phyloP scores from a whole-genome alignment of 768 basidiomycete genomes.

The Lanmaoa rubissima region DNA sequence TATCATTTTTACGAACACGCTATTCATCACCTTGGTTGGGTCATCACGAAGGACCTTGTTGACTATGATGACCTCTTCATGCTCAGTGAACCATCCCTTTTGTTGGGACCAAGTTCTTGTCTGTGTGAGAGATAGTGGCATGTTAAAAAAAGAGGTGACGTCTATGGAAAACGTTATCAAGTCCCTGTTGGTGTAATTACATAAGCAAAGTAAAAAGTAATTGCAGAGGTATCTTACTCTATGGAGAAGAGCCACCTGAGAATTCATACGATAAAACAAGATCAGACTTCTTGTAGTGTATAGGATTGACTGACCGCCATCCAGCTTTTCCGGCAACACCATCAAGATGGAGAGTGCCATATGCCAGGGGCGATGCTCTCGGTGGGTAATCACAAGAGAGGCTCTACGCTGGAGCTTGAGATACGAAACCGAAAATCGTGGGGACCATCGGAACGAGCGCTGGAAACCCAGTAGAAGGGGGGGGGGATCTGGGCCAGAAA shows the following conservation, averaged over 20 bases:
- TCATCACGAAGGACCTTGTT: conserved; percentile 62
- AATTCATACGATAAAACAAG: neutral
- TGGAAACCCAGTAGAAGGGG: too few species aligned
- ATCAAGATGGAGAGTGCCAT: conserved; percentile 46
- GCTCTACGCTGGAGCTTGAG: too few species aligned
- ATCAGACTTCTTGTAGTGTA: conserved; percentile 15
- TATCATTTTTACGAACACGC: neutral
- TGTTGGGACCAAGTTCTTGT: conserved; percentile 57
- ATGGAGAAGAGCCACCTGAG: conserved; percentile 35
- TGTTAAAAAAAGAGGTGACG: conserved; percentile 51
- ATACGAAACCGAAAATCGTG: too few species aligned
- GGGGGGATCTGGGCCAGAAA: too few species aligned
- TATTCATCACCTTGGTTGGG: conserved; percentile 46
- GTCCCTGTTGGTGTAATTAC: neutral
- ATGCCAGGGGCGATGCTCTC: conserved; percentile 39
- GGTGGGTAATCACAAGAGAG: too few species aligned
- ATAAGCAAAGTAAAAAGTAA: neutral
- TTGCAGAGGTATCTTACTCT: conserved; percentile 28
- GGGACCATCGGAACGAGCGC: too few species aligned
- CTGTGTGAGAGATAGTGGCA: conserved; percentile 61
- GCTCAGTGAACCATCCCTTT: conserved; percentile 62
- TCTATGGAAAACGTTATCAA: conserved; percentile 54
- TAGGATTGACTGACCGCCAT: conserved; percentile 22
- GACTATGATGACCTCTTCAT: conserved; percentile 60
- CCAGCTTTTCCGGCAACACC: conserved; percentile 12